Evolutionary conservation across 192 early-diverging fungal genomes (phyloP).

Genomic region (Chytriomyces sp.): DNA sequence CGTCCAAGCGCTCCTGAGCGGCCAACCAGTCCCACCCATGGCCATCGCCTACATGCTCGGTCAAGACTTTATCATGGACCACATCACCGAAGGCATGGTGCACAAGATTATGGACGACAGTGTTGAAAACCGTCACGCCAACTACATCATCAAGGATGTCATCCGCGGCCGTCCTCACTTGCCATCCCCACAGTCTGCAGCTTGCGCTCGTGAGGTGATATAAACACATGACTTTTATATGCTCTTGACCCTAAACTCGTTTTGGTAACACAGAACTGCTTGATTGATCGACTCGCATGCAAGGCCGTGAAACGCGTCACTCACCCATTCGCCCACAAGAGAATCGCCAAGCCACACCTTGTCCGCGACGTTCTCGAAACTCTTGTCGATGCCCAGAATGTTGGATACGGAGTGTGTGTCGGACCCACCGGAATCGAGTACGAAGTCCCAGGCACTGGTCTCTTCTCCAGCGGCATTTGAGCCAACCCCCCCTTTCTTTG

Average conservation of each 20-base stretch:
- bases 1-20: conserved; percentile 5
- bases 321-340: conserved; percentile 4
- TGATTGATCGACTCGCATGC: neutral
- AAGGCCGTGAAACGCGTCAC: neutral
- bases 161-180: neutral
- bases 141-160: conserved; percentile 12
- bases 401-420: neutral
- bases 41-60: conserved; percentile 3
- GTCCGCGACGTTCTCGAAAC: neutral
- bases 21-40: neutral
- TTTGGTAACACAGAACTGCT: neutral
- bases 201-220: neutral
- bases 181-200: neutral
- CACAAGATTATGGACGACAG: neutral
- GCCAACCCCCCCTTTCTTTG: too few species aligned
- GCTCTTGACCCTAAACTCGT: neutral
- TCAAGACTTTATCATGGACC: conserved; percentile 16
- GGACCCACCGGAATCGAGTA: neutral
- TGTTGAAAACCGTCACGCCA: conserved; percentile 8
- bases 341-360: neutral
- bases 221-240: neutral
- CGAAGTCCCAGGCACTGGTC: neutral
- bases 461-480: too few species aligned
- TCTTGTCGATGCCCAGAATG: neutral
- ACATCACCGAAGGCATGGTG: neutral